phyloP scores from a whole-genome alignment of 2,329 filamentous ascomycete species.

The Trichoderma brevicompactum region DNA sequence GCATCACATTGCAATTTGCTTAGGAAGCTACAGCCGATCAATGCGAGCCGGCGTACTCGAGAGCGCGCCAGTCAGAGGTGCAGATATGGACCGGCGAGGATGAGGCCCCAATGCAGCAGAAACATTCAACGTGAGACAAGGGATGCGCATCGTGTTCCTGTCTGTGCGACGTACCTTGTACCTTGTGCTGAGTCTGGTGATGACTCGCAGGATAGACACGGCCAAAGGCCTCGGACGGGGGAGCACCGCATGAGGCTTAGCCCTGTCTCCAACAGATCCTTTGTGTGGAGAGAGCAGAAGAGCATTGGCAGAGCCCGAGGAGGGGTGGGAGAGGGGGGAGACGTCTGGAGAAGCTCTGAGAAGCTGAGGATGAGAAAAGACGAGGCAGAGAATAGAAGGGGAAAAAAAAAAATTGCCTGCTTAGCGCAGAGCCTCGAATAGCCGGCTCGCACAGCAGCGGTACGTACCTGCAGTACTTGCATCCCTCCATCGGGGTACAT shows the following conservation, averaged over 20 bases:
- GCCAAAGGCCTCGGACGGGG: neutral
- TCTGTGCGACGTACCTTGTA: conserved; percentile 1
- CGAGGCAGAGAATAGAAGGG: conserved; percentile 4
- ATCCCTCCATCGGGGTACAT: neutral
- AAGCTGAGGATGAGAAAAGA: conserved; percentile 22
- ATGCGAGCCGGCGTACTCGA: neutral
- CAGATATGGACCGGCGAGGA: neutral
- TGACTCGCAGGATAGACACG: conserved; percentile 26
- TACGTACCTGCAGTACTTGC: conserved; percentile 7
- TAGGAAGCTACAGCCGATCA: neutral
- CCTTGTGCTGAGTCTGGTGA: conserved; percentile 20
- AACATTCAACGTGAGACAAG: conserved; percentile 11
- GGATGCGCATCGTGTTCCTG: conserved; percentile 6
- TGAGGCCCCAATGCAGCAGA: neutral
- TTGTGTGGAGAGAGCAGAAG: conserved; percentile 1
- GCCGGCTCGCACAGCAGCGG: conserved; percentile 34
- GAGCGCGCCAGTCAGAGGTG: neutral
- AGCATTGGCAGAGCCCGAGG: neutral
- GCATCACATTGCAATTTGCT: conserved; percentile 29
- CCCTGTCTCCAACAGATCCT: conserved; percentile 3
- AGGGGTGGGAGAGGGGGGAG: conserved; percentile 9
- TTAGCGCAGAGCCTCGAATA: conserved; percentile 42
- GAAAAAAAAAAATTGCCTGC: conserved; percentile 19
- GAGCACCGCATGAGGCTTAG: conserved; percentile 20
- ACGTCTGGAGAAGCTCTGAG: conserved; percentile 25